Base-by-base conservation (phyloP, 2,329 filamentous ascomycete genomes). In the Ophioceras dolichostomum region DNA sequence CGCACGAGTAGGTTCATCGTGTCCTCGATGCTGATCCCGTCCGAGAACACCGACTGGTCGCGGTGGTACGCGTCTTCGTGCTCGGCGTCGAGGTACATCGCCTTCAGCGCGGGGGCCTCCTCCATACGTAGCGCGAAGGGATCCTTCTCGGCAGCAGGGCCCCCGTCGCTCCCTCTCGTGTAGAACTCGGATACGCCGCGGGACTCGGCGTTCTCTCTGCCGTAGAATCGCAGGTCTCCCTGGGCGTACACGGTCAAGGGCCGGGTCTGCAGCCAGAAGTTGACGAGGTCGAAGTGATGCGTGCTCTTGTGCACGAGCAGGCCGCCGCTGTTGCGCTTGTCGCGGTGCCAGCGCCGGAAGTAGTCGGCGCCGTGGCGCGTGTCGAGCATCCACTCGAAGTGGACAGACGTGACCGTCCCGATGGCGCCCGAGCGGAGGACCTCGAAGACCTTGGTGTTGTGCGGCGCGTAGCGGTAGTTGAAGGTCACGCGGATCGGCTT, bases 391-490 rank as follows among this genome's bases (percentile, higher is more conserved):
- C 73, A 78, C 52, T 78, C 73, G 39, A 78, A 76, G 47, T 77
- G 73, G 17, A 77, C 67, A 7, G 65, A 69, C 3, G 67, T 68
- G 3, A 77, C 67, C 9, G 56, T 58, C 1, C 74, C 73, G 40
- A 79, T 74, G 1, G 66, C 68, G 0, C 70, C 70, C 0, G 66
- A 62, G 3, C 56, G 60, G 4, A 78, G 45, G 1, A 78, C 45
- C 49, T 74, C 65, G 41, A 62, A 67, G 2, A 78, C 61, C 42
- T 69, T 73, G 12, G 72, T 78, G 52, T 78, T 75, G 54, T 77
- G 74, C n/a, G 73, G 73, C 28, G 73, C 73, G 47, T 77, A 78
- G 17, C 73, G 67, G 54, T 78, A 78, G 55, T 79, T 78, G 60
- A 78, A 78, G 0, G 69, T 70, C 1, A 78, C 73, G 13, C 73